A percentile compares a stretch with the other conserved stretches of the same genome.
These are phyloP conservation scores for Adansonia grandidieri DNA, from an alignment of 441 rosid genomes.

Conservation along the genomic window DNA sequence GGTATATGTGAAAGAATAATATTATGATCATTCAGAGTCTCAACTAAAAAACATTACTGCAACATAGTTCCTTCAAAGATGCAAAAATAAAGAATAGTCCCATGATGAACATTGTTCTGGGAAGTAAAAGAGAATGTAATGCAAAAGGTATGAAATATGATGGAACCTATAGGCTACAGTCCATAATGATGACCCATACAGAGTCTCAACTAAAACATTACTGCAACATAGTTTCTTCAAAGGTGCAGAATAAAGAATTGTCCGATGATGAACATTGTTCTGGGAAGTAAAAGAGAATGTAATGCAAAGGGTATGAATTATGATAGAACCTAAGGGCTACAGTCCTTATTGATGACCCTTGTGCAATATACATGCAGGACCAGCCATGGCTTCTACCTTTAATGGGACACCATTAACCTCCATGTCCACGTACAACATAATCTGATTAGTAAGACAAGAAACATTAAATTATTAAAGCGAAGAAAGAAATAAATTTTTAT, in stretches of 20 bases:
- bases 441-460: constrained; percentile 48
- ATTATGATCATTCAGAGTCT: not conserved
- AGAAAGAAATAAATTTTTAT: constrained; percentile 17
- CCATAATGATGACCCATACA: constrained; percentile 16
- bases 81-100: not conserved
- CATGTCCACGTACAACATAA: constrained; percentile 98
- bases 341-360: constrained; percentile 12
- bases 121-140: not conserved
- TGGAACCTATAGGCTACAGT: not conserved
- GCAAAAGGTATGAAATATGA: not conserved
- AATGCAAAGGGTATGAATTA: constrained; percentile 8
- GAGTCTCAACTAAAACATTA: too few species aligned
- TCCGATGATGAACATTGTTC: not conserved
- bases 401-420: constrained; percentile 94
- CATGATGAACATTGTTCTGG: not conserved
- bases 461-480: constrained; percentile 21
- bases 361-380: not conserved
- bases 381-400: constrained; percentile 58
- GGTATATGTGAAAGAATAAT: not conserved
- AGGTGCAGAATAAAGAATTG: not conserved
- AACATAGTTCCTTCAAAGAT: not conserved
- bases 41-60: constrained; percentile 12
- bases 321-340: not conserved
- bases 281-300: not conserved
- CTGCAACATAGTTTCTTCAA: not conserved